Evolutionary conservation across 2,329 filamentous ascomycete species (phyloP), one percentile per base, ranked within the genome.

Genomic region (Pyrenophora seminiperda): DNA sequence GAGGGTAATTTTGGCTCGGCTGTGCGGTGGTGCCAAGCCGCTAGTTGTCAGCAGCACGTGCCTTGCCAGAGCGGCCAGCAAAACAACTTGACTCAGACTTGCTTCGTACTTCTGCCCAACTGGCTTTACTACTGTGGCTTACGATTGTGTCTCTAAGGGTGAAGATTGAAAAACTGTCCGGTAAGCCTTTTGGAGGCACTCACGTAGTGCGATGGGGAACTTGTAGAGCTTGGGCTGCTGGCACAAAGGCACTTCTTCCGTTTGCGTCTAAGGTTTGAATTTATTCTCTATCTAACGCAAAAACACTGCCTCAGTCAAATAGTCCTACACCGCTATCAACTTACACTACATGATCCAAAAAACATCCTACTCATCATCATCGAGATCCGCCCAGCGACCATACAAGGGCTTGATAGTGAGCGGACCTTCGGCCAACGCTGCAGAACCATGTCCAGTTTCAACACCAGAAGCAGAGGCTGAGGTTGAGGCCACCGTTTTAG

Each of bases 1-100:
- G 39, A 47, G 47, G 46, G 54, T 52, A 60, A 56, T 61, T 61
- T 61, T 53, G 54, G 36, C 46, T 58, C 58, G 55, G 53, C 51
- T 61, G 53, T 57, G 58, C 42, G 42, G 47, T 50, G 55, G 47
- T 51, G 50, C 56, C 53, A 56, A 59, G 56, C 31, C 50, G 53
- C 56, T 60, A 60, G 51, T 43, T 51, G 52, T 53, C 54, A 60
- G 47, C 45, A 58, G 42, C 54, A 49, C 54, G 51, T 50, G 50
- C 51, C 31, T 14, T 48, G 22, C 20, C 24, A 19, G 31, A 30
- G 37, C 17, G 10, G 19, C 18, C 18, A 36, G 19, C 17, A 10
- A 7, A 6, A 2, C 22, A 9, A 24, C 22, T 24, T 2, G 22
- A 24, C 22, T 24, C 22, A 24, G 10, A 7, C 22, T 24, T 24